A percentile compares a stretch with the other conserved stretches of the same genome.
These are phyloP conservation scores for Hypoxylon sp. DNA, from an alignment of 2,329 filamentous ascomycete genomes.

Conservation along the genomic window DNA sequence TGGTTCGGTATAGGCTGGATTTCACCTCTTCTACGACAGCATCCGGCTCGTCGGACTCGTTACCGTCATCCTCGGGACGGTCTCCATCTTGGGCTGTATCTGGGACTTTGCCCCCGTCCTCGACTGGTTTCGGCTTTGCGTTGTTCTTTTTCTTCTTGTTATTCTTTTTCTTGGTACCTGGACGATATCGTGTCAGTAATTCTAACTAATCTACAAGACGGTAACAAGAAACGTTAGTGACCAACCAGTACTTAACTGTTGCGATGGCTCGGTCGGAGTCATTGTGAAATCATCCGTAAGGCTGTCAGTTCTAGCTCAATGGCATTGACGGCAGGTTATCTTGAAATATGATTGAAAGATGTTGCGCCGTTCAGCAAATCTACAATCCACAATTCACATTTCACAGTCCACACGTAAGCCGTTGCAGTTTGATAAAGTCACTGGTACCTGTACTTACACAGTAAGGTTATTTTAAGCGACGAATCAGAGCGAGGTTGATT, in stretches of 20 bases:
- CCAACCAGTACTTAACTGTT: conserved; percentile 50
- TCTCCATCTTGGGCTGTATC: conserved; percentile 50
- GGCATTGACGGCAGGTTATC: conserved; percentile 29
- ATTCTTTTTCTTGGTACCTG: conserved; percentile 69
- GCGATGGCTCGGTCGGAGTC: conserved; percentile 53
- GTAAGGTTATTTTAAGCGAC: conserved; percentile 36
- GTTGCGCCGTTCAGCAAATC: conserved; percentile 40
- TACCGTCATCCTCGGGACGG: conserved; percentile 52
- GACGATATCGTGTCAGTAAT: conserved; percentile 46
- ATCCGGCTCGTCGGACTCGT: conserved; percentile 63
- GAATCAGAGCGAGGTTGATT: conserved; percentile 36
- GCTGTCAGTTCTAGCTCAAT: conserved; percentile 29
- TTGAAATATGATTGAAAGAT: conserved; percentile 31
- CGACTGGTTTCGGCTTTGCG: conserved; percentile 61
- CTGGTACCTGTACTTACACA: conserved; percentile 37
- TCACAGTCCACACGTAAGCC: conserved; percentile 47
- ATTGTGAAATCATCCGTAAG: conserved; percentile 49
- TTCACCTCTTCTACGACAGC: conserved; percentile 55
- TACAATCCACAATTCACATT: conserved; percentile 16
- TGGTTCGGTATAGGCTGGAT: conserved; percentile 22
- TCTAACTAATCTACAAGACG: conserved; percentile 15
- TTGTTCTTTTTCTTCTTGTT: conserved; percentile 73
- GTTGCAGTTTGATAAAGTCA: conserved; percentile 34
- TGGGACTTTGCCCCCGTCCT: conserved; percentile 51
- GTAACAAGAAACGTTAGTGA: conserved; percentile 22